phyloP scores from a whole-genome alignment of 306 rosid species.

The Rosa multiflora region DNA sequence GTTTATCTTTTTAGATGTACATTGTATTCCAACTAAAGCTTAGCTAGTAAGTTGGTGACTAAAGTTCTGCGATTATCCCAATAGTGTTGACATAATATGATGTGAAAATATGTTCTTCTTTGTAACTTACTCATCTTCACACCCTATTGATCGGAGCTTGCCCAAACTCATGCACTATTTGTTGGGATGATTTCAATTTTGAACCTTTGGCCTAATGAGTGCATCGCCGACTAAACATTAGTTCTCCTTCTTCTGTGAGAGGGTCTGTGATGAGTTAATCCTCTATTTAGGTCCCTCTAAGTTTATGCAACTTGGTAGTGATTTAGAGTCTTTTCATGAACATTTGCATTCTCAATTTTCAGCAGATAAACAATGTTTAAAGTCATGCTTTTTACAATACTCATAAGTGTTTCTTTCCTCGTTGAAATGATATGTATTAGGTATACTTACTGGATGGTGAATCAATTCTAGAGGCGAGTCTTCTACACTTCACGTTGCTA shows the following conservation, averaged over 20 bases:
- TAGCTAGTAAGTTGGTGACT: neutral
- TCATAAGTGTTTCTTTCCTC: slow-evolving; percentile 4
- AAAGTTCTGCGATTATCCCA: neutral
- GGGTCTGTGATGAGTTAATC: neutral
- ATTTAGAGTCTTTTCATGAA: neutral
- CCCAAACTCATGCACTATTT: neutral
- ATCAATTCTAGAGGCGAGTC: slow-evolving; percentile 57
- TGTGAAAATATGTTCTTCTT: neutral
- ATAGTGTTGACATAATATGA: neutral
- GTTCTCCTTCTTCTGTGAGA: neutral
- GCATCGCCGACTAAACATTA: neutral
- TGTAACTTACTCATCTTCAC: neutral
- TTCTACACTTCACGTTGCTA: slow-evolving; percentile 48
- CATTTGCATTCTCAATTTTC: neutral
- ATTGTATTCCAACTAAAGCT: neutral
- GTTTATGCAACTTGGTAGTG: neutral
- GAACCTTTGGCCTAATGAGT: neutral
- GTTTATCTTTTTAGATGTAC: neutral
- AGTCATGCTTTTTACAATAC: neutral
- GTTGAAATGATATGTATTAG: slow-evolving; percentile 47
- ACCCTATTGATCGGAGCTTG: neutral
- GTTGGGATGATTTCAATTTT: neutral
- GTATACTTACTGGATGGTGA: slow-evolving; percentile 84
- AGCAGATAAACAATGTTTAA: neutral
- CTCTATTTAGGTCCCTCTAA: neutral